Base-by-base conservation (phyloP, 495 filamentous ascomycete genomes). In the Cenococcum geophilum region DNA sequence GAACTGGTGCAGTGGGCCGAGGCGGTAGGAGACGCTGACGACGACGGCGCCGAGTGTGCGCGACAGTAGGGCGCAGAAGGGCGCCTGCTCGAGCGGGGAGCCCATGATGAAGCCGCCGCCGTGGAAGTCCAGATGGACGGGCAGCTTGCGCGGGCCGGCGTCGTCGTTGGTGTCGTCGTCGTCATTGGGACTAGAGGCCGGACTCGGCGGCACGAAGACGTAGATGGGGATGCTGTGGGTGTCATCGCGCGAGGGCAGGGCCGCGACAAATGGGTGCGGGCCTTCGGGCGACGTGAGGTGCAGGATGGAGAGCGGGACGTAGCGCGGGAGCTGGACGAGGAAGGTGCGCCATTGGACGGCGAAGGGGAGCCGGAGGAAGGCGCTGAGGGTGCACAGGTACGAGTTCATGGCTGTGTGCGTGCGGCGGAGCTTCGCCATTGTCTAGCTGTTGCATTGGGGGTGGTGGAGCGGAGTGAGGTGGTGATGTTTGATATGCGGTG, bases 21-120 rank as follows among this genome's bases (percentile, higher is more conserved):
- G 68, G 25, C 69, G 69, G 51, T 71, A 71, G n/a, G 70, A 70
- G 2, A 70, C 68, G 62, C 59, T 68, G 59, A 71, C 66, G 18
- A 68, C 65, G 14, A 70, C 61, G 3, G 59, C 64, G 3, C 64
- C 59, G 3, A 69, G 58, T 52, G 63, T 57, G 12, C 67, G 25
- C 2, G 58, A 36, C 64, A 71, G 59, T 61, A 64, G 61, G 14
- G 69, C 64, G 18, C 53, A 63, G 43, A 70, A 70, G 10, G 69
- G 69, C 4, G 69, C 69, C 47, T 71, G 69, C 43, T 71, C 69
- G 11, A 71, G 59, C 14, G 58, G 61, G 1, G 54, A 60, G 18
- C 69, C 69, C 59, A 71, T 63, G 27, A 69, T 62, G 37, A 71
- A 71, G 18, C 69, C 69, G 18, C 69, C 69, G n/a, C 69, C 69